phyloP scores from a whole-genome alignment of 768 basidiomycete genomes.

The Agrocybe pediades region DNA sequence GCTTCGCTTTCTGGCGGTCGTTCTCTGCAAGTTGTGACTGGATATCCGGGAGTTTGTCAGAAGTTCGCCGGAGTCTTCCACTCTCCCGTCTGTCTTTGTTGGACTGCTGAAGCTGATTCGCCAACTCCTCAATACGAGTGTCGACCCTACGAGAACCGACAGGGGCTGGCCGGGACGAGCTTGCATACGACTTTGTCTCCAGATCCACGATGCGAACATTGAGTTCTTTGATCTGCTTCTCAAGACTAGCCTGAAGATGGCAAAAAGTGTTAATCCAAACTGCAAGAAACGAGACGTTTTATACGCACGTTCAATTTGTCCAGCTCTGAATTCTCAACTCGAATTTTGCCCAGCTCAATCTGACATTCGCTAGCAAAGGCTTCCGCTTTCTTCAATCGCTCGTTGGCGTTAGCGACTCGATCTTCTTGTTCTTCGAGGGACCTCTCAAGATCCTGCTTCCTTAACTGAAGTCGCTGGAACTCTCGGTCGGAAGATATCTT shows the following conservation, averaged over 20 bases:
- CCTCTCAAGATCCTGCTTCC: conserved; percentile 82
- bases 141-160: conserved; percentile 65
- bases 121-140: conserved; percentile 72
- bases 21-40: conserved; percentile 58
- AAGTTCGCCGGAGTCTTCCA: conserved; percentile 43
- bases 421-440: conserved; percentile 80
- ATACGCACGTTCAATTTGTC: conserved; percentile 71
- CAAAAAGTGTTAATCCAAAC: conserved; percentile 4
- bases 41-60: conserved; percentile 44
- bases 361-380: conserved; percentile 74
- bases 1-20: conserved; percentile 58
- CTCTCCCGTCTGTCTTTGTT: conserved; percentile 47
- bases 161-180: conserved; percentile 56
- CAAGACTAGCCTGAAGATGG: conserved; percentile 66
- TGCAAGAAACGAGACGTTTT: not conserved
- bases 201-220: conserved; percentile 83
- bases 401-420: conserved; percentile 67
- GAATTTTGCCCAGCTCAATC: conserved; percentile 70
- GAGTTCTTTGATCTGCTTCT: conserved; percentile 85
- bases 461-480: conserved; percentile 71
- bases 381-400: conserved; percentile 84
- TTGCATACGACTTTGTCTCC: conserved; percentile 67
- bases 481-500: conserved; percentile 74
- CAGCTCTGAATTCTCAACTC: conserved; percentile 81
- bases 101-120: conserved; percentile 56